These are phyloP conservation scores for Botrytis elliptica DNA, from an alignment of 2,329 filamentous ascomycete species.

Conservation along the genomic window DNA sequence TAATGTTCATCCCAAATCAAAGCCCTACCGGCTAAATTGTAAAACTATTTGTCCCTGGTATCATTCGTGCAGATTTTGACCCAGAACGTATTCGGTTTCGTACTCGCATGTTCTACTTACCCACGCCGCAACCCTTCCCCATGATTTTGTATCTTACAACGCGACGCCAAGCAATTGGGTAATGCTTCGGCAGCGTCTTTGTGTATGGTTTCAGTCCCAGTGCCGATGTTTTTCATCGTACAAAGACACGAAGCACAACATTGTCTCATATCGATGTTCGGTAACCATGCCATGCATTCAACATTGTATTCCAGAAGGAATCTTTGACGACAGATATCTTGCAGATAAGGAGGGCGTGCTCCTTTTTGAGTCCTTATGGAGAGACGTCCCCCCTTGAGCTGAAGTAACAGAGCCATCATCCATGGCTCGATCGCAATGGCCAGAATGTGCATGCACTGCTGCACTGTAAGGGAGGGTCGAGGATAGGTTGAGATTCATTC, in stretches of 20 bases:
- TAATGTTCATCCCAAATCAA: background rate
- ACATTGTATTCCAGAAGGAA: background rate
- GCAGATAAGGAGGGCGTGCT: background rate
- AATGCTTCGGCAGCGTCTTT: background rate
- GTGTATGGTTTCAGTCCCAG: slow-evolving; percentile 7
- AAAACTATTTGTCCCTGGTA: background rate
- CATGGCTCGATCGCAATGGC: background rate
- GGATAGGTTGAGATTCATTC: background rate
- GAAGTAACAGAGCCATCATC: background rate
- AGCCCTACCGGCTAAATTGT: background rate
- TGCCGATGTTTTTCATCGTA: background rate
- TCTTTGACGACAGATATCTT: background rate
- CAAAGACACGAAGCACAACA: background rate
- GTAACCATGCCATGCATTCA: background rate
- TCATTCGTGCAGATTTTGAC: background rate
- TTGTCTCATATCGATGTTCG: background rate
- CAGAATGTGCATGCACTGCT: background rate
- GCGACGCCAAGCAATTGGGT: background rate
- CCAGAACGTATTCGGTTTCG: background rate
- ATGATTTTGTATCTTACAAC: background rate
- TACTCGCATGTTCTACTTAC: background rate
- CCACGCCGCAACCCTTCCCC: background rate
- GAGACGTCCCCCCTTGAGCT: background rate
- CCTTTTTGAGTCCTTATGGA: background rate
- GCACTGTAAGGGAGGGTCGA: background rate